Base-by-base conservation (phyloP, 192 early-diverging fungal species). In the Thoreauomyces humboldtii region DNA sequence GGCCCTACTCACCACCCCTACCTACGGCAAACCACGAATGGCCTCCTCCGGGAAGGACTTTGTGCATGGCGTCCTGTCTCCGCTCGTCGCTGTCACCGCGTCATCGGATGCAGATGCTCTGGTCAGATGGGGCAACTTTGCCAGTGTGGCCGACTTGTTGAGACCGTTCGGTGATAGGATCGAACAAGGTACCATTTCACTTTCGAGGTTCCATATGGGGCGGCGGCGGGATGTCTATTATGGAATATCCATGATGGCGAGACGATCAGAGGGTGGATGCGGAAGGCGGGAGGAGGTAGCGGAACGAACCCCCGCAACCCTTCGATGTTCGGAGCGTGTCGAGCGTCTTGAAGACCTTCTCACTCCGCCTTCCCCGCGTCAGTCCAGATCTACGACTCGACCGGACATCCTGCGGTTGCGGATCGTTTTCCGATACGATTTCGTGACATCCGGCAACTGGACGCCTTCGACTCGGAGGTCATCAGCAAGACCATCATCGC, bases 391-490 rank as follows among this genome's bases (percentile, higher is more conserved):
- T 77, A 81, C 32, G 88, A 90, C 59, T 78, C 81, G 0, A 80
- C 83, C 61, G 83, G 84, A 7, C 77, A 87, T 34, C 71, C 83
- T 3, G 71, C 69, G 17, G 59, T 77, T 9, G 71, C 88, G 38
- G 88, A 89, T 25, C 75, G 78, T 34, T 90, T 92, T 56, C 70
- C 71, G 15, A 34, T 91, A 25, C 85, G 90, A 15, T 89, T 91
- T 59, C 72, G 70, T 33, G 71, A 82, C 59, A 70, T 88, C 17
- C 56, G 63, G 31, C 70, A 78, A 33, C 65, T 89, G 3, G 86
- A 82, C 19, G 77, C 78, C 35, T 81, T 79, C 11, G 71, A 81
- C 64, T 47, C 76, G 60, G 69, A 62, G 25, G 66, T 77, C 14
- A 59, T 81, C 19, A 74, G 81, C 28, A 67, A 65, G 34, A 67